Evolutionary conservation across 139 green algal genomes (phyloP).

Genomic region (Coelastrella sp.): DNA sequence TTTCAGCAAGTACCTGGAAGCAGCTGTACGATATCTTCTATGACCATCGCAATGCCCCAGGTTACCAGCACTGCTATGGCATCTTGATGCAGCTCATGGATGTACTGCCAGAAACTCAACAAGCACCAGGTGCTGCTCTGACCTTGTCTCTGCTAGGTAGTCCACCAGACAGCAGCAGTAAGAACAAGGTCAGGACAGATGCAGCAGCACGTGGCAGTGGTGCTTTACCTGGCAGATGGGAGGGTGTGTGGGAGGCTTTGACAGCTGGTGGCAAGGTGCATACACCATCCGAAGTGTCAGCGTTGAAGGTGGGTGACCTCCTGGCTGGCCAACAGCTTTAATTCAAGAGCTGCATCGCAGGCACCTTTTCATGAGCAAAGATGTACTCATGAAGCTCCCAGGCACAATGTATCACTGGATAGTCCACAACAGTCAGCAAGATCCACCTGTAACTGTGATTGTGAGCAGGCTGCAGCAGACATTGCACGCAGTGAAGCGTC

Average conservation of each 20-base stretch:
- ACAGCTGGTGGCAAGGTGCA: neutral
- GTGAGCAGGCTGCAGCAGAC: too few relatives aligned
- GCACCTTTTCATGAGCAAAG: too few relatives aligned
- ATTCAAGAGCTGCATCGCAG: too few relatives aligned
- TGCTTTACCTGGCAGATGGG: neutral
- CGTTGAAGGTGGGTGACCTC: neutral
- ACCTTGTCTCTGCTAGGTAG: too few relatives aligned
- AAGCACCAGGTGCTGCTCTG: neutral
- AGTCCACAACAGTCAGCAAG: too few relatives aligned
- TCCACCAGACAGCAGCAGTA: too few relatives aligned
- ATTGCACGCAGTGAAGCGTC: too few relatives aligned
- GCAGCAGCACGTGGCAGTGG: neutral
- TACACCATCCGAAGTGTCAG: neutral
- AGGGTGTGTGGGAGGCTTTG: neutral
- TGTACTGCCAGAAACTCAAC: conserved; percentile 1
- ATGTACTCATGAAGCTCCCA: too few relatives aligned
- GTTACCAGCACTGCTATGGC: conserved; percentile 33
- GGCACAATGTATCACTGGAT: too few relatives aligned
- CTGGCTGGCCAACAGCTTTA: too few relatives aligned
- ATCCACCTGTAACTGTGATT: too few relatives aligned
- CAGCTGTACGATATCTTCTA: conserved; percentile 26
- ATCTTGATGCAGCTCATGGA: neutral
- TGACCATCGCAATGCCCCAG: neutral
- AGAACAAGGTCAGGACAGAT: neutral
- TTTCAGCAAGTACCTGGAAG: conserved; percentile 9